A percentile compares a stretch with the other conserved stretches of the same genome.
phyloP scores from a whole-genome alignment of 2,329 filamentous ascomycete species.

The Fusarium haematococcum region DNA sequence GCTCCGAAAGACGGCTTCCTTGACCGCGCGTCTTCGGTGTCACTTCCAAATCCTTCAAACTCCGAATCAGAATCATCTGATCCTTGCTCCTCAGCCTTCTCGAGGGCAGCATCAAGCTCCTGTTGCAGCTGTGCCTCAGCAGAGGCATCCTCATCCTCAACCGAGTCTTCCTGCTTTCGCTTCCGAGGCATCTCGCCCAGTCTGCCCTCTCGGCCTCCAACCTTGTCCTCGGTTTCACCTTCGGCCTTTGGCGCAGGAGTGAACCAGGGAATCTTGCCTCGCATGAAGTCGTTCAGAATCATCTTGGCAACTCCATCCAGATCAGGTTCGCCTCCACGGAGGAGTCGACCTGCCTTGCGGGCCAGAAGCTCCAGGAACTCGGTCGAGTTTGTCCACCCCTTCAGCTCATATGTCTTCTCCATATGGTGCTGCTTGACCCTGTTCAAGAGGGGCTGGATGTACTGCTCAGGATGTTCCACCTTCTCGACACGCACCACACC shows the following conservation, averaged over 20 bases:
- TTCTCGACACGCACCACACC: slow-evolving; percentile 96
- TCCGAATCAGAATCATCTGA: slow-evolving; percentile 52
- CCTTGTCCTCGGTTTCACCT: slow-evolving; percentile 60
- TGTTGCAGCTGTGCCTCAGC: slow-evolving; percentile 45
- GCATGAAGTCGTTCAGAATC: slow-evolving; percentile 94
- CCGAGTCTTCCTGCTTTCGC: slow-evolving; percentile 72
- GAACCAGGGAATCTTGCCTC: slow-evolving; percentile 97
- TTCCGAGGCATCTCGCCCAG: slow-evolving; percentile 90
- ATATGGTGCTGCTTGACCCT: slow-evolving; percentile 89
- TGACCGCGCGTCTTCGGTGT: slow-evolving; percentile 48
- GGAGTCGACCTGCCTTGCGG: slow-evolving; percentile 84
- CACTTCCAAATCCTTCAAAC: slow-evolving; percentile 54
- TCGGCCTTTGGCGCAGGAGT: slow-evolving; percentile 78
- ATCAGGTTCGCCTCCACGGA: slow-evolving; percentile 95
- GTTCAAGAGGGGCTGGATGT: slow-evolving; percentile 84
- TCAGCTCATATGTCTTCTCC: slow-evolving; percentile 92
- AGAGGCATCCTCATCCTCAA: slow-evolving; percentile 55
- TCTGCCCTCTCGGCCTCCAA: slow-evolving; percentile 80
- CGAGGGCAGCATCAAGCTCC: slow-evolving; percentile 41
- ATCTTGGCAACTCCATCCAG: slow-evolving; percentile 96
- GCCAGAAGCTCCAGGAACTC: slow-evolving; percentile 90
- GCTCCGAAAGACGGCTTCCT: slow-evolving; percentile 48
- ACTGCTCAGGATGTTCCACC: slow-evolving; percentile 95
- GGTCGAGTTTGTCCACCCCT: slow-evolving; percentile 79
- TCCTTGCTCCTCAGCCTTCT: slow-evolving; percentile 48